Conservation (phyloP, 1,139 yeast genomes). For the Kazachstania sp. region DNA sequence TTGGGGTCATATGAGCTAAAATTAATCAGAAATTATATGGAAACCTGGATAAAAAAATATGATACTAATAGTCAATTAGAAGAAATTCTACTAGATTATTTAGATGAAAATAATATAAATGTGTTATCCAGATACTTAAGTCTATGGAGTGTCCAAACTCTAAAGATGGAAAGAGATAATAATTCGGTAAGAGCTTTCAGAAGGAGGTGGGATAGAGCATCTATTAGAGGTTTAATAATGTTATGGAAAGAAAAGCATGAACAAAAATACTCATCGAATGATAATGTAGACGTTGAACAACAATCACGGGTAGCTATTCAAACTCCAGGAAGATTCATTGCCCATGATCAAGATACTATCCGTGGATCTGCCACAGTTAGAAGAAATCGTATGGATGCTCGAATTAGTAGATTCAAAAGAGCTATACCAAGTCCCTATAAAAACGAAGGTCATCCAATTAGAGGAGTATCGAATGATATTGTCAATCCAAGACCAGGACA, state of each 20-base stretch:
- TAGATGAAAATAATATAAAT: constrained; percentile 17
- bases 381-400: constrained; percentile 29
- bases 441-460: neutral
- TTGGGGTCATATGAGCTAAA: neutral
- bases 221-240: constrained; percentile 28
- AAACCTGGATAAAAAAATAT: neutral
- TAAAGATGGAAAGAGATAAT: constrained; percentile 30
- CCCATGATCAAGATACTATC: constrained; percentile 15
- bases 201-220: constrained; percentile 34
- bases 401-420: constrained; percentile 29
- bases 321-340: constrained; percentile 1
- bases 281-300: neutral
- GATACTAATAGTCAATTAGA: constrained; percentile 1
- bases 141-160: constrained; percentile 29
- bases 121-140: constrained; percentile 22
- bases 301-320: neutral
- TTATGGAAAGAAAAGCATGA: constrained; percentile 30
- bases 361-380: constrained; percentile 33
- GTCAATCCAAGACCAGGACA: neutral
- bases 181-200: constrained; percentile 29
- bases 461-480: neutral
- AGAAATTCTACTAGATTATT: neutral
- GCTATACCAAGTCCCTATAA: constrained; percentile 33
- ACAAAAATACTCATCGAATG: constrained; percentile 4
- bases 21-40: neutral